phyloP scores from a whole-genome alignment of 495 filamentous ascomycete species.

The Parachaetomium inaequale region DNA sequence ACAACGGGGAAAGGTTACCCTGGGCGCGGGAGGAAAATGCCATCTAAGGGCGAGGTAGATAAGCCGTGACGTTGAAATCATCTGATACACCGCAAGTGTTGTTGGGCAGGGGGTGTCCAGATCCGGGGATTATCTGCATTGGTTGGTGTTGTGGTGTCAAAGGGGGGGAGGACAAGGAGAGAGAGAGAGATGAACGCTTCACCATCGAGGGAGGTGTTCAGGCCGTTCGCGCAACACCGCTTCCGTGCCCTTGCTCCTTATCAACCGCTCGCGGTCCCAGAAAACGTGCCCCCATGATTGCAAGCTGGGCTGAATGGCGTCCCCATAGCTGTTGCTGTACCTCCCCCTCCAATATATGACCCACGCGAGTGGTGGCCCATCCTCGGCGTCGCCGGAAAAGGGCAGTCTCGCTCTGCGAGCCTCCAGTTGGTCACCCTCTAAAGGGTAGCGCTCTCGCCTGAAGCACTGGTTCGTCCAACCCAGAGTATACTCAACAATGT shows the following conservation, averaged over 20 bases:
- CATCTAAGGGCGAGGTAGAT: too few species aligned
- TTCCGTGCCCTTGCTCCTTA: neutral
- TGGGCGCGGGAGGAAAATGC: too few species aligned
- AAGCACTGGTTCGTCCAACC: neutral
- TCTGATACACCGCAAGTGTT: too few species aligned
- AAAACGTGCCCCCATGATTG: conserved; percentile 24
- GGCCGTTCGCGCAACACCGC: neutral
- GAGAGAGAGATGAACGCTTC: too few species aligned
- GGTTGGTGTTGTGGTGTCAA: too few species aligned
- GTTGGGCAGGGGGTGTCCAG: too few species aligned
- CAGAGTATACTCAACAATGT: conserved; percentile 6
- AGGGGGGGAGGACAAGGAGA: too few species aligned
- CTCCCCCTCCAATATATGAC: conserved; percentile 20
- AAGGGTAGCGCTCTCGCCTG: conserved; percentile 2
- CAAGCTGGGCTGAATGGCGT: neutral
- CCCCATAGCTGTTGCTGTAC: conserved; percentile 21
- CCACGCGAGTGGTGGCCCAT: conserved; percentile 26
- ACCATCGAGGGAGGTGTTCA: neutral
- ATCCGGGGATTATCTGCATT: too few species aligned
- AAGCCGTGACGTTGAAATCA: too few species aligned
- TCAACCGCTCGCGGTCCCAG: conserved; percentile 26
- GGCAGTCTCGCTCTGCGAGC: conserved; percentile 10
- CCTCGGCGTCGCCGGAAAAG: conserved; percentile 23
- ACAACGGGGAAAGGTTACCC: too few species aligned
- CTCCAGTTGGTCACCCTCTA: conserved; percentile 6